Conservation (phyloP, 2,329 filamentous ascomycete genomes). For the Talaromyces verruculosus region DNA sequence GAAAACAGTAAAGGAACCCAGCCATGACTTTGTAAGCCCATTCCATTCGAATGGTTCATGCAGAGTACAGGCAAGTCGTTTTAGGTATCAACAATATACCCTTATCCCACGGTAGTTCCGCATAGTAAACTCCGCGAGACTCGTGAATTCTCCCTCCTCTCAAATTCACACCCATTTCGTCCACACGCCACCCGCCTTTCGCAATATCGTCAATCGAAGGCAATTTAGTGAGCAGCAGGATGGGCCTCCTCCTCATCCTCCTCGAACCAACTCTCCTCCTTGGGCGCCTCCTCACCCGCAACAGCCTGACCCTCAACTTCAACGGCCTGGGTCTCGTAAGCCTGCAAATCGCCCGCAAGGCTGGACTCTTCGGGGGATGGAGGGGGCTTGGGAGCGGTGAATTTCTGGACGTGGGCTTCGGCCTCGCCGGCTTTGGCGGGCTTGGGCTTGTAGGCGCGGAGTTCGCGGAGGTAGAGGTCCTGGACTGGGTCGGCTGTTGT, state of each 20-base stretch:
- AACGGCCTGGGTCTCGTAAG: slow-evolving; percentile 90
- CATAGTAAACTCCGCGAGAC: neutral
- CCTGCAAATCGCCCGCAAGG: slow-evolving; percentile 85
- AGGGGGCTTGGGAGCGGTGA: slow-evolving; percentile 75
- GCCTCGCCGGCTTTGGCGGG: slow-evolving; percentile 81
- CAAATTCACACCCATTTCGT: neutral
- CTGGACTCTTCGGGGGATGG: slow-evolving; percentile 90
- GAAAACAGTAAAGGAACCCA: slow-evolving; percentile 12
- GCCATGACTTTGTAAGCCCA: neutral
- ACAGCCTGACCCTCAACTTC: slow-evolving; percentile 87
- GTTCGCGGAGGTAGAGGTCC: slow-evolving; percentile 94
- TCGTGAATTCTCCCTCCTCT: neutral
- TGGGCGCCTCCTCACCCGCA: slow-evolving; percentile 60
- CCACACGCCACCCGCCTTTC: neutral
- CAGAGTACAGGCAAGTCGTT: slow-evolving; percentile 8
- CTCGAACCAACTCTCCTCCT: slow-evolving; percentile 77
- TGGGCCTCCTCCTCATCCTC: slow-evolving; percentile 60
- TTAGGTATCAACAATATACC: slow-evolving; percentile 2
- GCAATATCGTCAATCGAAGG: neutral
- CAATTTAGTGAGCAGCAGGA: slow-evolving; percentile 44
- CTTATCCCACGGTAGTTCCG: neutral
- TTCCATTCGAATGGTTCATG: neutral
- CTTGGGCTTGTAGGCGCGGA: slow-evolving; percentile 90
- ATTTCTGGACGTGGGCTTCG: slow-evolving; percentile 88
- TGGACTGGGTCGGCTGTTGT: slow-evolving; percentile 87